Conservation (phyloP, 345 rosid genomes). For the Brassica nigra region DNA sequence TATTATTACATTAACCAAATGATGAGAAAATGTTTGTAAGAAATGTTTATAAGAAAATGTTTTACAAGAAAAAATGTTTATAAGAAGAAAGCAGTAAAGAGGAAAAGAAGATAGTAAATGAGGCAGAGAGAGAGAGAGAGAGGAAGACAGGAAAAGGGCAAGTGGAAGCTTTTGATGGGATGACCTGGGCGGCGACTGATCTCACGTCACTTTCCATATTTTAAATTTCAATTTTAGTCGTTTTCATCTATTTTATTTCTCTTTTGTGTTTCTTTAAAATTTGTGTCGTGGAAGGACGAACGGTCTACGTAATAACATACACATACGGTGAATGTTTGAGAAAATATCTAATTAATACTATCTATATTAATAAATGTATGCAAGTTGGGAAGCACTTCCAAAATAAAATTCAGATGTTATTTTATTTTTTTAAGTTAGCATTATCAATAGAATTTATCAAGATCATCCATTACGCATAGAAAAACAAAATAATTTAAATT, state of each 20-base stretch:
- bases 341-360: not conserved
- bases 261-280: not conserved
- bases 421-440: not conserved
- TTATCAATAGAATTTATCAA: not conserved
- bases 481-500: not conserved
- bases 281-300: slow-evolving; percentile 7
- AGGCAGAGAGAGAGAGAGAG: slow-evolving; percentile 15
- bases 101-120: not conserved
- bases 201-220: slow-evolving; percentile 36
- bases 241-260: not conserved
- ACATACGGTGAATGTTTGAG: slow-evolving; percentile 32
- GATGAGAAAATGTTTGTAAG: not conserved
- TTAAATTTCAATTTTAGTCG: not conserved
- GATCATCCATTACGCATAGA: not conserved
- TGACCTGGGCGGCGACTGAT: slow-evolving; percentile 57
- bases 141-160: slow-evolving; percentile 43
- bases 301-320: slow-evolving; percentile 30
- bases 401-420: slow-evolving; percentile 13
- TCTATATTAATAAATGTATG: slow-evolving; percentile 8
- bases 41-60: too few species aligned
- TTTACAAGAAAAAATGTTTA: not conserved
- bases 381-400: slow-evolving; percentile 36
- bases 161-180: slow-evolving; percentile 67
- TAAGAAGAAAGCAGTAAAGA: slow-evolving; percentile 7
- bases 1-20: not conserved